phyloP scores from a whole-genome alignment of 148 eudicot species.

The Suaeda aralocaspica region DNA sequence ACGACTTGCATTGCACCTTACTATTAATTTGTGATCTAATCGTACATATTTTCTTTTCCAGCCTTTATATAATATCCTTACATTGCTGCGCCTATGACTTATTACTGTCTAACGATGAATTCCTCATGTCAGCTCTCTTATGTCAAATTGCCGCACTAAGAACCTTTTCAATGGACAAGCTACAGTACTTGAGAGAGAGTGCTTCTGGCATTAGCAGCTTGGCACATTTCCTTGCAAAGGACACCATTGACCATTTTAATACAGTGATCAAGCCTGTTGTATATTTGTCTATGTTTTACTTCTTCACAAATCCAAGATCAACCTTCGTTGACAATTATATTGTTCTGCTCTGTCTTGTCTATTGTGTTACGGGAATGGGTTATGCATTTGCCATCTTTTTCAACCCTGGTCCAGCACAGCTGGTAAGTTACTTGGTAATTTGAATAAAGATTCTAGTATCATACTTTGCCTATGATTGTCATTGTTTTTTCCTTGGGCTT shows the following conservation, averaged over 20 bases:
- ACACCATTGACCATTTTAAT: slow-evolving; percentile 79
- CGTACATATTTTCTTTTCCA: background rate
- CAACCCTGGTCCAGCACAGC: slow-evolving; percentile 86
- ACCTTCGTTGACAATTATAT: slow-evolving; percentile 69
- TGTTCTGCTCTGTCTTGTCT: slow-evolving; percentile 76
- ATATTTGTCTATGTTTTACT: slow-evolving; percentile 87
- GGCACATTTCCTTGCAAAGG: slow-evolving; percentile 89
- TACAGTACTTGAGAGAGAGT: slow-evolving; percentile 89
- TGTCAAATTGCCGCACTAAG: slow-evolving; percentile 92
- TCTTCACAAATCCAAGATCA: slow-evolving; percentile 93
- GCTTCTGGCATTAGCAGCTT: slow-evolving; percentile 95
- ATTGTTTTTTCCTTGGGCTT: slow-evolving; percentile 16
- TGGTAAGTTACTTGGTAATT: slow-evolving; percentile 46
- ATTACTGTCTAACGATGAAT: slow-evolving; percentile 2
- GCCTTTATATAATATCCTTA: background rate
- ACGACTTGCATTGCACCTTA: background rate
- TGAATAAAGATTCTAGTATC: background rate
- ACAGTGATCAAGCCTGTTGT: slow-evolving; percentile 74
- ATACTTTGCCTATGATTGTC: slow-evolving; percentile 2
- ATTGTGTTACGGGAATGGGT: slow-evolving; percentile 92
- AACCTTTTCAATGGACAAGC: slow-evolving; percentile 78
- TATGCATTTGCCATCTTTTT: slow-evolving; percentile 81
- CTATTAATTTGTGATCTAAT: background rate
- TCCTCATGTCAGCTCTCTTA: slow-evolving; percentile 70
- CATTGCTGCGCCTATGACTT: background rate